Evolutionary conservation across 1,284 basidiomycete species (phyloP).

Genomic region (Microbotryomycetes sp.): DNA sequence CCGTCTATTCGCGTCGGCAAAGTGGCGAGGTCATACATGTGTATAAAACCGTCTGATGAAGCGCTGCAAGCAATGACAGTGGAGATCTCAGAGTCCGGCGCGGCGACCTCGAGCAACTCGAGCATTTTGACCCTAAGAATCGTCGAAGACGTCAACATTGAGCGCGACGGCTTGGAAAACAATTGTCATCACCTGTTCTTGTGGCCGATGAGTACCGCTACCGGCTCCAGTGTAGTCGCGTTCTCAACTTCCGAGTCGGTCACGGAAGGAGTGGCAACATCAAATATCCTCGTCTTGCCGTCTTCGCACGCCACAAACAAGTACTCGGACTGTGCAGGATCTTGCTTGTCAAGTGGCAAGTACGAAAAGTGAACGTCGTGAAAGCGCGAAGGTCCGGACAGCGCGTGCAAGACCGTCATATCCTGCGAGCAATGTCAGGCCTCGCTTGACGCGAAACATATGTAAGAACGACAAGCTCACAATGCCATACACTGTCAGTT

Average conservation of each 20-base stretch:
- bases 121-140: conserved; percentile 61
- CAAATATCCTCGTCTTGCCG: conserved; percentile 63
- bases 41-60: conserved; percentile 76
- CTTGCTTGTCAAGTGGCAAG: conserved; percentile 41
- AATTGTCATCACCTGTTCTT: conserved; percentile 55
- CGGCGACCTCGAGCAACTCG: conserved; percentile 53
- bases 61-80: conserved; percentile 64
- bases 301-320: conserved; percentile 78
- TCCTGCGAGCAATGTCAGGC: conserved; percentile 45
- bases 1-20: conserved; percentile 35
- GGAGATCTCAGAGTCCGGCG: conserved; percentile 44
- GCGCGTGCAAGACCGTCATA: conserved; percentile 61
- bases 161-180: conserved; percentile 1
- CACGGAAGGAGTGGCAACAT: conserved; percentile 42
- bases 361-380: conserved; percentile 69
- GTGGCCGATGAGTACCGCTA: conserved; percentile 64
- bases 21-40: conserved; percentile 62
- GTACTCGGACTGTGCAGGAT: conserved; percentile 51
- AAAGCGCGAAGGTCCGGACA: conserved; percentile 67
- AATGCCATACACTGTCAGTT: conserved; percentile 67
- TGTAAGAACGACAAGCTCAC: conserved; percentile 45
- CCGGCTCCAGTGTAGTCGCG: conserved; percentile 45
- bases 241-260: conserved; percentile 27
- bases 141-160: conserved; percentile 3
- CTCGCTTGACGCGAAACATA: neutral